Conservation (phyloP, 23 red algal genomes). For the Cyanidium caldarium region DNA sequence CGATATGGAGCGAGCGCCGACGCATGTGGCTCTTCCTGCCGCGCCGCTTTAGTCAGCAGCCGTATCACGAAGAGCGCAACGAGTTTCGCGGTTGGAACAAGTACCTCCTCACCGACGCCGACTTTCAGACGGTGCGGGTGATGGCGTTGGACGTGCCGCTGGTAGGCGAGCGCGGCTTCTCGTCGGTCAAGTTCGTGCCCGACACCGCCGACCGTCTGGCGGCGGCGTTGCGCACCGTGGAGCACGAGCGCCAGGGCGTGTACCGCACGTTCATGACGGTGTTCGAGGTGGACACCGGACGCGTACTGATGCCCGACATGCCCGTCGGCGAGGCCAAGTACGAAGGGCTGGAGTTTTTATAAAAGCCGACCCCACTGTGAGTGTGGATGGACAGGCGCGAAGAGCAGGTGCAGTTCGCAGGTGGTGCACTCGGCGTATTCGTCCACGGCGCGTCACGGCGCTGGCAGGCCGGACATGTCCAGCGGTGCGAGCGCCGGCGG, state of each 20-base stretch:
- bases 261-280: conserved; percentile 28
- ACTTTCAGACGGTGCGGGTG: conserved; percentile 13
- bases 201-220: conserved; percentile 33
- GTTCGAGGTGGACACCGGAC: conserved; percentile 22
- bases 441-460: too few species aligned
- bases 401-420: too few species aligned
- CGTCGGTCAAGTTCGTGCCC: conserved; percentile 57
- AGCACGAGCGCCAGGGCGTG: conserved; percentile 12
- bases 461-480: background rate
- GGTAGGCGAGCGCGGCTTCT: conserved; percentile 41
- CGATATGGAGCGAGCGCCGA: conserved; percentile 33
- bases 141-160: background rate
- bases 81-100: conserved; percentile 45
- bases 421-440: too few species aligned
- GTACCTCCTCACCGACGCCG: conserved; percentile 27
- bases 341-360: conserved; percentile 36
- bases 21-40: conserved; percentile 63
- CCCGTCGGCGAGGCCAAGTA: conserved; percentile 24
- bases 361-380: background rate
- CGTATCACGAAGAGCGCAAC: conserved; percentile 29
- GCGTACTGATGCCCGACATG: conserved; percentile 15
- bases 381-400: too few species aligned
- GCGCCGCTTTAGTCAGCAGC: conserved; percentile 17
- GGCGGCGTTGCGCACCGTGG: conserved; percentile 29
- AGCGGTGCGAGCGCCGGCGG: background rate